phyloP scores from a whole-genome alignment of 805 yeast genomes.

The Wickerhamiella azyma region DNA sequence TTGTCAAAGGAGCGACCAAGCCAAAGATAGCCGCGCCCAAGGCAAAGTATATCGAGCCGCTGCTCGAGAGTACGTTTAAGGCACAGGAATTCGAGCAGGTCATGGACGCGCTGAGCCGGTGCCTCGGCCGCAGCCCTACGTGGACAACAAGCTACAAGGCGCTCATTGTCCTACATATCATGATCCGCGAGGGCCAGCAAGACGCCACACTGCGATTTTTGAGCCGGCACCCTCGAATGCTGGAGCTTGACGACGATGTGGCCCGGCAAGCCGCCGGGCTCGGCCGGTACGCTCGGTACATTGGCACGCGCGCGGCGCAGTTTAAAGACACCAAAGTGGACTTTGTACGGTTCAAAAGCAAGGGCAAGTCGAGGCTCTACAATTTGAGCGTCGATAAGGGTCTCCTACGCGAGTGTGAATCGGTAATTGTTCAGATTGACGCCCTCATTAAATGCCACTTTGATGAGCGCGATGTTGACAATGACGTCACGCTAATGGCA shows the following conservation, averaged over 20 bases:
- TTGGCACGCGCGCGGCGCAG: slow-evolving; percentile 54
- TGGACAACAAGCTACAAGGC: slow-evolving; percentile 90
- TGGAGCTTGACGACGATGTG: slow-evolving; percentile 30
- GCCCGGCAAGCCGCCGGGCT: slow-evolving; percentile 29
- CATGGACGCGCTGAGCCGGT: slow-evolving; percentile 44
- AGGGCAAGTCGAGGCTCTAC: slow-evolving; percentile 47
- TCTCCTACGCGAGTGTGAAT: slow-evolving; percentile 67
- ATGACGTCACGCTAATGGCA: slow-evolving; percentile 71
- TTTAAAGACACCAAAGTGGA: slow-evolving; percentile 53
- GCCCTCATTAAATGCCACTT: slow-evolving; percentile 61
- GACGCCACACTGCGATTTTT: slow-evolving; percentile 57
- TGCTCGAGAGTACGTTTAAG: slow-evolving; percentile 52
- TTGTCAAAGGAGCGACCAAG: slow-evolving; percentile 22
- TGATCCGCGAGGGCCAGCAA: slow-evolving; percentile 83
- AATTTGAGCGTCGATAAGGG: slow-evolving; percentile 61
- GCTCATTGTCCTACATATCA: slow-evolving; percentile 69
- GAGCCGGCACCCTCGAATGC: slow-evolving; percentile 36
- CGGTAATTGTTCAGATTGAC: slow-evolving; percentile 71
- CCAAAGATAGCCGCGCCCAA: slow-evolving; percentile 86
- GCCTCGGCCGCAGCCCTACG: slow-evolving; percentile 53
- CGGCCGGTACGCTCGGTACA: slow-evolving; percentile 56
- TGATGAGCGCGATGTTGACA: slow-evolving; percentile 65
- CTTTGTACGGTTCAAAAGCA: slow-evolving; percentile 50
- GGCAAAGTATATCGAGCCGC: slow-evolving; percentile 89
- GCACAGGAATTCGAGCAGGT: slow-evolving; percentile 53